Evolutionary conservation across 2,329 filamentous ascomycete species (phyloP).

Genomic region (Atkinsonella hypoxylon): DNA sequence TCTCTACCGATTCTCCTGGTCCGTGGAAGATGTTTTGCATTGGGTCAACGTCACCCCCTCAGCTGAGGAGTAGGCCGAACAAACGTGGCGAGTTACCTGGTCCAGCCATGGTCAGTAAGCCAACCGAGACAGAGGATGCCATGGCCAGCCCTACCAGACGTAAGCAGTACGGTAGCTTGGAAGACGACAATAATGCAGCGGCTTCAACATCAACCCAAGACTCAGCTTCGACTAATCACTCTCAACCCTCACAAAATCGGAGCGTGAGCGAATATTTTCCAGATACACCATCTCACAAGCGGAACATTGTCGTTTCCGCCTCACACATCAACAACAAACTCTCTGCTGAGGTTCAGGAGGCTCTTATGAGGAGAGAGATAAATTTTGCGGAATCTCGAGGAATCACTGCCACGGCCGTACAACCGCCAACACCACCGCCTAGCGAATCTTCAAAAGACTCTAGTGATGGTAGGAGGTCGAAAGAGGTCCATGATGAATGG

Average conservation of each 20-base stretch:
- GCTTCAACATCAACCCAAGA: slow-evolving; percentile 14
- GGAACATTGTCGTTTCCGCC: slow-evolving; percentile 63
- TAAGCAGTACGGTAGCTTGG: slow-evolving; percentile 36
- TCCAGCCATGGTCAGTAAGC: slow-evolving; percentile 39
- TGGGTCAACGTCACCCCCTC: slow-evolving; percentile 31
- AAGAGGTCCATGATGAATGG: slow-evolving; percentile 40
- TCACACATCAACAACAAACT: slow-evolving; percentile 34
- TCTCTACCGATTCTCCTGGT: slow-evolving; percentile 52
- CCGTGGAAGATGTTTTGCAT: slow-evolving; percentile 48
- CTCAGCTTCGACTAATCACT: slow-evolving; percentile 11
- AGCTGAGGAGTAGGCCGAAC: slow-evolving; percentile 13
- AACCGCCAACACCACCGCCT: slow-evolving; percentile 69
- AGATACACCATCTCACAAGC: slow-evolving; percentile 56
- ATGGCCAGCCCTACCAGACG: slow-evolving; percentile 42
- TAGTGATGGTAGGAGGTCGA: slow-evolving; percentile 27
- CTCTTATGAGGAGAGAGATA: slow-evolving; percentile 58
- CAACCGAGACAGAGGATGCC: slow-evolving; percentile 30
- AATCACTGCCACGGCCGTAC: slow-evolving; percentile 45
- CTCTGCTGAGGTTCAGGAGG: slow-evolving; percentile 27
- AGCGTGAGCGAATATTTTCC: slow-evolving; percentile 85
- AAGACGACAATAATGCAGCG: slow-evolving; percentile 19
- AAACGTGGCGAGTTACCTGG: slow-evolving; percentile 25
- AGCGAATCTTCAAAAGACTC: slow-evolving; percentile 53
- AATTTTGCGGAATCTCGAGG: slow-evolving; percentile 72
- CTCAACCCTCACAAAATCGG: slow-evolving; percentile 54